phyloP scores from a whole-genome alignment of 2,329 filamentous ascomycete genomes.

The Thielaviopsis ethacetica region DNA sequence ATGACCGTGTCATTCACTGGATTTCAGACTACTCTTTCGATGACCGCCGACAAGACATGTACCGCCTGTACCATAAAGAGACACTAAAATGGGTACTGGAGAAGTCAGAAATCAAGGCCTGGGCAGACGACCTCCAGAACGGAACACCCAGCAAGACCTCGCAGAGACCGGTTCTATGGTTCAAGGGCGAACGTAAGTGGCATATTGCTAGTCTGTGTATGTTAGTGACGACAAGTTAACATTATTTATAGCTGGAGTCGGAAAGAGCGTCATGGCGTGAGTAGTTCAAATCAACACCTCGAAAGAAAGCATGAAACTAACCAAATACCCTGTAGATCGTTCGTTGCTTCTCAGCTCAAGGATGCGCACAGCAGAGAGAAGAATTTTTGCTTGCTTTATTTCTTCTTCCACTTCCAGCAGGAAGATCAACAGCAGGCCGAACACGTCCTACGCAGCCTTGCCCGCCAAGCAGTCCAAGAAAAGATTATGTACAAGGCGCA shows the following conservation, averaged over 20 bases:
- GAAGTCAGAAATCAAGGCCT: not conserved
- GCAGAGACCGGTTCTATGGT: not conserved
- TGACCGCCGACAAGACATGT: not conserved
- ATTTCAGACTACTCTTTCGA: not conserved
- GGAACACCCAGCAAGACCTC: not conserved
- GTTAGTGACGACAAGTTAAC: not conserved
- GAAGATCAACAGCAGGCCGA: not conserved
- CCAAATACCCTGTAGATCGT: not conserved
- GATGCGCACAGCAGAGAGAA: not conserved
- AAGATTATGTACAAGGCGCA: not conserved
- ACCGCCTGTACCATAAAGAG: not conserved
- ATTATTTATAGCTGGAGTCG: not conserved
- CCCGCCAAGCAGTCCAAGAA: not conserved
- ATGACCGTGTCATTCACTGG: not conserved
- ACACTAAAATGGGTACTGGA: not conserved
- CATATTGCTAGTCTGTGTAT: not conserved
- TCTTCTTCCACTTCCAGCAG: not conserved
- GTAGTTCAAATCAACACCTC: not conserved
- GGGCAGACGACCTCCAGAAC: not conserved
- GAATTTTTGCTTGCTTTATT: not conserved
- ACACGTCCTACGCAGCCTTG: not conserved
- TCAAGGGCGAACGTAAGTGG: not conserved
- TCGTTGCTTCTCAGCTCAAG: not conserved
- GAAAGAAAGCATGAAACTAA: not conserved
- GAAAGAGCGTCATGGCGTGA: not conserved